Evolutionary conservation across 257 asterid species (phyloP), one percentile per base, ranked within the genome.

Genomic region (Verbena officinalis): DNA sequence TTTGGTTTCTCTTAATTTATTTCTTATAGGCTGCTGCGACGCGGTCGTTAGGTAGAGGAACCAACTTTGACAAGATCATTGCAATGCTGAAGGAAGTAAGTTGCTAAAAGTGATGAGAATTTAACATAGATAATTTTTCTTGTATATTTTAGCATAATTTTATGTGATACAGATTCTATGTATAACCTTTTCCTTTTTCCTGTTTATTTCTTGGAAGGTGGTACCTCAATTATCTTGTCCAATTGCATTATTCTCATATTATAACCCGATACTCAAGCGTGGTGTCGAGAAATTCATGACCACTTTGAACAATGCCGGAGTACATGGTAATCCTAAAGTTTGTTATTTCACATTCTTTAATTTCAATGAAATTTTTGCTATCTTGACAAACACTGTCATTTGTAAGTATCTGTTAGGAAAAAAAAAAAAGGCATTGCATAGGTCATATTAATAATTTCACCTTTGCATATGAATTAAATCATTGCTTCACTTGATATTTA

Each of bases 241-340:
- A n/a, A 15, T 91, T 53, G 85, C 96, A 49, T 38, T 91, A 9
- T 91, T 91, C 85, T 67, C 96, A 7, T 91, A 91, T 80, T 91
- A 91, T 74, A 91, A 91, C 63, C 97, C 97, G 43, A 88, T 91
- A 77, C 93, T 91, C 63, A 88, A 88, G 76, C 89, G 96, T 50
- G 97, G 97, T 0, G 65, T 75, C 58, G 96, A 77, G 36, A 78
- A 84, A 62, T 91, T 91, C 85, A 88, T 91, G 97, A 78, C 53
- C 72, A 88, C 82, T 55, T 81, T 86, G 67, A 75, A 83, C 63
- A 95, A 88, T 67, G 73, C 83, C 19, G 96, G 96, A 64, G 57
- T 91, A 71, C 95, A 81, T 53, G 97, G 97, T 91, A 83, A 74
- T 67, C 22, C 20, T 46, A 17, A 31, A 49, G 53, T 60, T 23